Evolutionary conservation across 2,329 filamentous ascomycete genomes (phyloP).

Genomic region (Penicillium glabrum): DNA sequence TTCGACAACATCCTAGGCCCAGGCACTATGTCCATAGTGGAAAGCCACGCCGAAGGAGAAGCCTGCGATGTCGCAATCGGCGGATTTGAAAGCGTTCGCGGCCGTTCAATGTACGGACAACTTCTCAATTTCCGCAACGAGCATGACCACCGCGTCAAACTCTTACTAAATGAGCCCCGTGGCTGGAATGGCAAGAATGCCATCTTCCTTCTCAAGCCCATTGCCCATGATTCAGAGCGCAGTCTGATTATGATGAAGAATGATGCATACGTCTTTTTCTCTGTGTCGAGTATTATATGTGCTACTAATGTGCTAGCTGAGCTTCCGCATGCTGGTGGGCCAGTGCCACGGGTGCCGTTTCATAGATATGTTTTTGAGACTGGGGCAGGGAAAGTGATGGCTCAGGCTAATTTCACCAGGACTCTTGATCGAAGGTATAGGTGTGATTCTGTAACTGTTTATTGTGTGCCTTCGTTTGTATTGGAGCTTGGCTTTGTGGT

Average conservation of each 20-base stretch:
- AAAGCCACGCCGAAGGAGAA: conserved; percentile 3
- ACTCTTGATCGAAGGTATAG: background rate
- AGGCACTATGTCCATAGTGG: background rate
- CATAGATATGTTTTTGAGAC: conserved; percentile 1
- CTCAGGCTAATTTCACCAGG: background rate
- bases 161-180: conserved; percentile 2
- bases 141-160: background rate
- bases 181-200: background rate
- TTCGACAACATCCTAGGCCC: background rate
- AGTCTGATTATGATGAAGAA: conserved; percentile 1
- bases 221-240: background rate
- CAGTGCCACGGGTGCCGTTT: background rate
- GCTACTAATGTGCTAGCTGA: conserved; percentile 1
- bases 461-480: conserved; percentile 4
- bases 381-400: background rate
- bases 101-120: background rate
- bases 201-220: conserved; percentile 1
- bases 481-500: background rate
- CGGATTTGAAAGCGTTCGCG: background rate
- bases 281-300: conserved; percentile 1
- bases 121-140: conserved; percentile 1
- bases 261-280: conserved; percentile 3
- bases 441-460: conserved; percentile 1
- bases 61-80: conserved; percentile 4
- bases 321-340: background rate